A percentile compares a stretch with the other conserved stretches of the same genome.
These are phyloP conservation scores for Bruguiera gymnorhiza DNA, from an alignment of 345 rosid species.

Conservation along the genomic window DNA sequence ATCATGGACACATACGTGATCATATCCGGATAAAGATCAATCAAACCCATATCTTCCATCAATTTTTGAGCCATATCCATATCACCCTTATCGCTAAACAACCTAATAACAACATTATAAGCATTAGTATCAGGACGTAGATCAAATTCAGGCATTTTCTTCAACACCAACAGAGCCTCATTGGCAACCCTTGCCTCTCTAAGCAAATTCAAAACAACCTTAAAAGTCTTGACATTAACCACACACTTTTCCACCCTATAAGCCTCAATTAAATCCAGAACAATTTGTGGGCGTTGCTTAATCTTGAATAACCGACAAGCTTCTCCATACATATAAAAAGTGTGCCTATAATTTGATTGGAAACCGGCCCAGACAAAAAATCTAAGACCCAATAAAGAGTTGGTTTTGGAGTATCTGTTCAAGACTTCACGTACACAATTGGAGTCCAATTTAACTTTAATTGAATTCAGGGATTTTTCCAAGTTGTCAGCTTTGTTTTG, in stretches of 20 bases:
- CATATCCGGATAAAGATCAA: constrained; percentile 61
- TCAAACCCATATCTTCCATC: constrained; percentile 68
- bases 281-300: constrained; percentile 44
- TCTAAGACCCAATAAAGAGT: constrained; percentile 55
- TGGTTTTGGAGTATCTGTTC: constrained; percentile 36
- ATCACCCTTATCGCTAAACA: constrained; percentile 66
- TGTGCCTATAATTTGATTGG: constrained; percentile 62
- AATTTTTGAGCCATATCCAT: constrained; percentile 48
- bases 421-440: constrained; percentile 55
- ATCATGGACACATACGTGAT: constrained; percentile 57
- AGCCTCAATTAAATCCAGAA: constrained; percentile 51
- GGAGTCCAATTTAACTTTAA: constrained; percentile 47
- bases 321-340: constrained; percentile 50
- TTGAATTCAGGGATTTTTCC: constrained; percentile 44
- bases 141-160: constrained; percentile 61
- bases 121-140: constrained; percentile 44
- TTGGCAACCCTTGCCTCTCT: constrained; percentile 54
- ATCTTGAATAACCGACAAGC: constrained; percentile 61
- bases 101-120: constrained; percentile 60
- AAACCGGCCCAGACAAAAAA: constrained; percentile 83
- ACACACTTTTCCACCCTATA: constrained; percentile 45
- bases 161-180: constrained; percentile 66
- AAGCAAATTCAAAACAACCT: constrained; percentile 63
- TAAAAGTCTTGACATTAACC: constrained; percentile 56
- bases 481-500: constrained; percentile 33